These are phyloP conservation scores for Xerocomellus chrysenteron DNA, from an alignment of 768 basidiomycete genomes.

Conservation along the genomic window DNA sequence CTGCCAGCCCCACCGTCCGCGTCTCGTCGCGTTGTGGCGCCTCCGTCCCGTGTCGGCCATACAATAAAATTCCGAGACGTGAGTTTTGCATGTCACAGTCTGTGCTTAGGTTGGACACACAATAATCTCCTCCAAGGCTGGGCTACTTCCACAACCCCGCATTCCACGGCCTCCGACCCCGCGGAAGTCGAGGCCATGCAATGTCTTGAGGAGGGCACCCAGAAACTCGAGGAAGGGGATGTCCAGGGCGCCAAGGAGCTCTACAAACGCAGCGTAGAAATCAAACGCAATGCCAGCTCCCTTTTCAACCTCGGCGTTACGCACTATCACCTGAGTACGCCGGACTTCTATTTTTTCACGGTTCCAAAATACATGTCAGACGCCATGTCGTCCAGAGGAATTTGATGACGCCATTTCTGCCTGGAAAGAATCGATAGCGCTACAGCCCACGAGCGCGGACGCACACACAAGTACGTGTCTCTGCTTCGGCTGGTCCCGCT, in stretches of 20 bases:
- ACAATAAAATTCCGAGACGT: slow-evolving; percentile 24
- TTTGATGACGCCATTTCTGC: slow-evolving; percentile 82
- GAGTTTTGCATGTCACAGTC: slow-evolving; percentile 21
- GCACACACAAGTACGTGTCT: slow-evolving; percentile 75
- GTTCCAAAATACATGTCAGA: slow-evolving; percentile 16
- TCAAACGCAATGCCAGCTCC: slow-evolving; percentile 75
- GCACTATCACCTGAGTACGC: slow-evolving; percentile 83
- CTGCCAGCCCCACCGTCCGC: slow-evolving; percentile 15
- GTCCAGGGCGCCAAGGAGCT: slow-evolving; percentile 73
- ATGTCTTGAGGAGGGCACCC: slow-evolving; percentile 80
- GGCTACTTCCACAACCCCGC: slow-evolving; percentile 77
- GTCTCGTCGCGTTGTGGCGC: slow-evolving; percentile 6
- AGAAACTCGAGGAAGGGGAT: slow-evolving; percentile 84
- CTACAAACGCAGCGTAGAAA: slow-evolving; percentile 77
- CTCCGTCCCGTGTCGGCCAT: slow-evolving; percentile 6
- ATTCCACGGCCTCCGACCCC: slow-evolving; percentile 81
- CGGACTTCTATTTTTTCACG: slow-evolving; percentile 13
- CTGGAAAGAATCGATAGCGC: slow-evolving; percentile 81
- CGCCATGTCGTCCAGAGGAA: slow-evolving; percentile 56
- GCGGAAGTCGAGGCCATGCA: slow-evolving; percentile 76
- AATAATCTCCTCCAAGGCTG: slow-evolving; percentile 44
- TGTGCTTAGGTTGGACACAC: slow-evolving; percentile 1
- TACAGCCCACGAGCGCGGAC: slow-evolving; percentile 83
- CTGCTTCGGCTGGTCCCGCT: slow-evolving; percentile 18
- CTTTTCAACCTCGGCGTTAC: slow-evolving; percentile 89